Evolutionary conservation across 108 stramenopile species (phyloP).

Genomic region (Skeletonema grethae): DNA sequence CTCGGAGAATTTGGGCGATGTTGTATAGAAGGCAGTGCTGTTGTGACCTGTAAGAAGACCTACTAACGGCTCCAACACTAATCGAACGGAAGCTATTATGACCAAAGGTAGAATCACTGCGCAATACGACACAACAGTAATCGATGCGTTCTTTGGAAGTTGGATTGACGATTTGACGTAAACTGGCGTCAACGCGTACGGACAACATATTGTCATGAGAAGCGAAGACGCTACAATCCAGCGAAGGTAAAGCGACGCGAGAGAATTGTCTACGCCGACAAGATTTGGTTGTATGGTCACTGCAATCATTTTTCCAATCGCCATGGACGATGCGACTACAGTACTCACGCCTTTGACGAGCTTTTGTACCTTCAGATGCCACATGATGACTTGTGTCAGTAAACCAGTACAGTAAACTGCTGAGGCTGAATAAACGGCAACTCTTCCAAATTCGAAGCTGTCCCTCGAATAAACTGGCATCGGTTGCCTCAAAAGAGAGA

Average conservation of each 20-base stretch:
- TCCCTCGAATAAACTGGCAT: slow-evolving; percentile 58
- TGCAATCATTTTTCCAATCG: slow-evolving; percentile 62
- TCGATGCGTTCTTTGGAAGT: slow-evolving; percentile 38
- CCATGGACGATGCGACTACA: slow-evolving; percentile 44
- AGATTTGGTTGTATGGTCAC: slow-evolving; percentile 59
- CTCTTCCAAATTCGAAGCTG: slow-evolving; percentile 54
- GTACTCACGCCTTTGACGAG: slow-evolving; percentile 41
- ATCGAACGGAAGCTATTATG: slow-evolving; percentile 54
- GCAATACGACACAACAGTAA: slow-evolving; percentile 51
- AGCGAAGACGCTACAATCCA: slow-evolving; percentile 47
- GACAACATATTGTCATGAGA: slow-evolving; percentile 53
- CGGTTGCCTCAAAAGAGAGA: slow-evolving; percentile 58
- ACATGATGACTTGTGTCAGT: slow-evolving; percentile 30
- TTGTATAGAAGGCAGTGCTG: slow-evolving; percentile 53
- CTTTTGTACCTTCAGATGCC: slow-evolving; percentile 44
- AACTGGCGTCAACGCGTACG: slow-evolving; percentile 57
- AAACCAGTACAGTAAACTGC: slow-evolving; percentile 57
- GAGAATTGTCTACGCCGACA: slow-evolving; percentile 28
- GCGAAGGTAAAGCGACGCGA: slow-evolving; percentile 47
- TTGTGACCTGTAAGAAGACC: slow-evolving; percentile 54
- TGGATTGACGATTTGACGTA: slow-evolving; percentile 49
- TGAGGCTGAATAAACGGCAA: slow-evolving; percentile 60
- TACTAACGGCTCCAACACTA: slow-evolving; percentile 62
- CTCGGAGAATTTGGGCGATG: slow-evolving; percentile 64
- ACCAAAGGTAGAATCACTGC: slow-evolving; percentile 58